Evolutionary conservation across 805 yeast genomes (phyloP).

Genomic region (Candida manassasensis): DNA sequence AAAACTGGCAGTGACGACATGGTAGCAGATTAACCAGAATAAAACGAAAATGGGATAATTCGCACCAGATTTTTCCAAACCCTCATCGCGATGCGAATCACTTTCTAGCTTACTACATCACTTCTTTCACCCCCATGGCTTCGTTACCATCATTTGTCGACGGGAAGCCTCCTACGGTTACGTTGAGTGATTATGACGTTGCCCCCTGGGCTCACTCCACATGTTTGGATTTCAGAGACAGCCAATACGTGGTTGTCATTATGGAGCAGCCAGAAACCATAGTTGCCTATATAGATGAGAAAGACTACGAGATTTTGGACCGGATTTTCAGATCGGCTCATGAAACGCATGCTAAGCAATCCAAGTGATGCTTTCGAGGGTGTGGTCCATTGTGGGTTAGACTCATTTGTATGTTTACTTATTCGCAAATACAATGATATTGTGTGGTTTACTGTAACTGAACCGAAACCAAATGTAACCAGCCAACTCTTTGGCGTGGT

Average conservation of each 20-base stretch:
- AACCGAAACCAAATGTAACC: too few species aligned
- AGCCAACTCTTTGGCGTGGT: too few species aligned
- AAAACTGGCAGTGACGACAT: slow-evolving; percentile 29
- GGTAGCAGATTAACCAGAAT: too few species aligned
- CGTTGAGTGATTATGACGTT: slow-evolving; percentile 43
- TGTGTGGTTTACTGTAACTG: too few species aligned
- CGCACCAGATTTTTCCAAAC: neutral
- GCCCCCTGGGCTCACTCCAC: slow-evolving; percentile 50
- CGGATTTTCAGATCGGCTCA: slow-evolving; percentile 46
- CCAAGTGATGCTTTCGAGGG: neutral
- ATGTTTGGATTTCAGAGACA: slow-evolving; percentile 39
- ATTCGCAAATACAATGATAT: too few species aligned
- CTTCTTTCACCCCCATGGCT: too few species aligned
- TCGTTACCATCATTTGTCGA: slow-evolving; percentile 39
- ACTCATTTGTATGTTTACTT: too few species aligned
- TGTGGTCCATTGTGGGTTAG: too few species aligned
- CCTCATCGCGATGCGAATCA: neutral
- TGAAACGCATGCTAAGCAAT: slow-evolving; percentile 17
- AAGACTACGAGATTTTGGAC: slow-evolving; percentile 37
- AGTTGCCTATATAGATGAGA: slow-evolving; percentile 39
- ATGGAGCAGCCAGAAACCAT: slow-evolving; percentile 39
- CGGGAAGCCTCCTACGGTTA: slow-evolving; percentile 44
- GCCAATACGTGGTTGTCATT: slow-evolving; percentile 40
- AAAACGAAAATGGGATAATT: neutral
- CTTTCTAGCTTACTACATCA: too few species aligned